Conservation (phyloP, 495 filamentous ascomycete genomes). For the Aspergillus ostianus region DNA sequence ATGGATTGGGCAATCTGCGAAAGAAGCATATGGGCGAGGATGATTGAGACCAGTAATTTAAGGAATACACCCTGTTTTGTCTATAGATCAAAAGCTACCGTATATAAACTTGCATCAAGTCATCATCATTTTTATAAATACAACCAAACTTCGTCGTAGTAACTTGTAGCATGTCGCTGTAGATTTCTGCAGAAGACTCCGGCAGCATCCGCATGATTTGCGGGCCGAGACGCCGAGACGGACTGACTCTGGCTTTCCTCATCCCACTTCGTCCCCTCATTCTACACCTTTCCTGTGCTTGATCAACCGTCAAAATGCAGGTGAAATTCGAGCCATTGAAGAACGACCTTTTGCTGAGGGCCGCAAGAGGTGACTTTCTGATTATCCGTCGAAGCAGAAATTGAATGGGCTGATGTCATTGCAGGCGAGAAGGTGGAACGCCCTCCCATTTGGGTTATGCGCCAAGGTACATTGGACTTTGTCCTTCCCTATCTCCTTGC, state of each 20-base stretch:
- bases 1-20: slow-evolving; percentile 68
- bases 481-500: slow-evolving; percentile 8
- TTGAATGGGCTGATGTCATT: slow-evolving; percentile 28
- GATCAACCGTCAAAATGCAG: slow-evolving; percentile 48
- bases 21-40: slow-evolving; percentile 50
- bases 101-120: not conserved
- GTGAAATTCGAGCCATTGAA: slow-evolving; percentile 73
- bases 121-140: not conserved
- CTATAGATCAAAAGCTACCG: not conserved
- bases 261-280: slow-evolving; percentile 20
- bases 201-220: not conserved
- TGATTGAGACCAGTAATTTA: slow-evolving; percentile 17
- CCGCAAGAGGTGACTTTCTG: slow-evolving; percentile 69
- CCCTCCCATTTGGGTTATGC: slow-evolving; percentile 97
- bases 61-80: not conserved
- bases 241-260: slow-evolving; percentile 16
- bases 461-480: slow-evolving; percentile 68
- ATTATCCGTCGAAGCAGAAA: not conserved
- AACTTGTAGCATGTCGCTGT: not conserved
- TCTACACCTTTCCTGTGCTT: slow-evolving; percentile 16
- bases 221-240: slow-evolving; percentile 5
- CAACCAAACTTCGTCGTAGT: not conserved
- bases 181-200: not conserved
- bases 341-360: slow-evolving; percentile 87
- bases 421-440: slow-evolving; percentile 86